Evolutionary conservation across 306 rosid genomes (phyloP), one percentile per base, ranked within the genome.

Genomic region (Vigna trinervia): DNA sequence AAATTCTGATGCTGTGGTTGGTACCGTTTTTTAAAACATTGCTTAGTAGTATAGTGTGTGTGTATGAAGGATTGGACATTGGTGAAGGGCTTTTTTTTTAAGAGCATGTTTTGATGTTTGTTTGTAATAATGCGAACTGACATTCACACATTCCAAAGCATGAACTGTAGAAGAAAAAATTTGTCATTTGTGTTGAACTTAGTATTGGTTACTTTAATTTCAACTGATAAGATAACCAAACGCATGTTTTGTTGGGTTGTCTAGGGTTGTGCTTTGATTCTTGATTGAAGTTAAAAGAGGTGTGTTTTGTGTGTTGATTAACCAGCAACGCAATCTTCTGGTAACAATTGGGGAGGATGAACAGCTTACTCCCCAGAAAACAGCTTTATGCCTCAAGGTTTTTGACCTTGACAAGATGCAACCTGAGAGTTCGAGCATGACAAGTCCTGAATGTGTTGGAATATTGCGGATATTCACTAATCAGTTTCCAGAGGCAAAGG

Each of bases 401-500:
- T 95, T 95, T 60, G 96, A 92, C 82, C 93, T 95, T 23, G 99
- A 95, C 83, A 95, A 86, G 86, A 95, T 92, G 77, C 90, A 95
- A 82, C 83, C 97, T 0, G 97, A 90, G 82, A 81, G 99, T 80
- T 80, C 99, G 8, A 95, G 97, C 86, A 75, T 86, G 5, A 74
- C 84, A 1, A 88, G 73, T 85, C 99, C 99, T 20, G 97, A 95
- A 80, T 95, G 99, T 83, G 93, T 95, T 80, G 99, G 99, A 79
- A 95, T 89, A 75, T 74, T 95, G 86, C 92, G 97, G 34, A 89
- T 95, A 77, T 95, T 95, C 87, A 95, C 99, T 19, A 92, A 86
- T 78, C 99, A 95, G 73, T 95, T 92, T 84, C 97, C 96, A 12
- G 89, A 88, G 80, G 99, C 99, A 13, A 88, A 83, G 99, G 99